Evolutionary conservation across 106 monocot genomes (phyloP).

Genomic region (Cymbidium sinense): DNA sequence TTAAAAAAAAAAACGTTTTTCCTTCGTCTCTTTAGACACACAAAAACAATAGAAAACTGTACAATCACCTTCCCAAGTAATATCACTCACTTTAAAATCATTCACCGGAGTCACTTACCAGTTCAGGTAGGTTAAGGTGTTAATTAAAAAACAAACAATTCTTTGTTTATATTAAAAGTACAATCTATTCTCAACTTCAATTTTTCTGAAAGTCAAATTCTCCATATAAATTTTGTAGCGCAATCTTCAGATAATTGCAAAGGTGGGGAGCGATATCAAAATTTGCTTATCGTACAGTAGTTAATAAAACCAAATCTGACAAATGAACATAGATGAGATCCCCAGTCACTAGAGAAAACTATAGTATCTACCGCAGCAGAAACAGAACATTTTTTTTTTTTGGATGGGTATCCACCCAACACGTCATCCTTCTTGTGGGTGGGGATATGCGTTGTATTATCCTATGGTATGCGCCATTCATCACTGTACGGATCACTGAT

Average conservation of each 20-base stretch:
- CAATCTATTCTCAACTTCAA: background rate
- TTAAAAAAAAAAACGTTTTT: background rate
- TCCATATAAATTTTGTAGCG: background rate
- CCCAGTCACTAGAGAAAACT: too few relatives aligned
- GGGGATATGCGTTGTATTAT: too few relatives aligned
- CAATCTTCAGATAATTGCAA: too few relatives aligned
- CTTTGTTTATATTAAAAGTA: background rate
- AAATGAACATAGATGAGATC: background rate
- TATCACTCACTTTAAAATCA: background rate
- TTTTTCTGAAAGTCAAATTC: background rate
- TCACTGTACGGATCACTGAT: too few relatives aligned
- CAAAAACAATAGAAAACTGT: background rate
- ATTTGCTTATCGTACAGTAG: too few relatives aligned
- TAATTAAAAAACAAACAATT: background rate
- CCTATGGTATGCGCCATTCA: too few relatives aligned
- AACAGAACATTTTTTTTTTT: conserved; percentile 1
- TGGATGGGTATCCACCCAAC: too few relatives aligned
- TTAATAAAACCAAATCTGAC: background rate
- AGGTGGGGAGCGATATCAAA: too few relatives aligned
- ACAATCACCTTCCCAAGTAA: background rate
- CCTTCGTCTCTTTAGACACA: background rate
- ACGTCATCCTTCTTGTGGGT: too few relatives aligned
- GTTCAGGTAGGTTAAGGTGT: background rate
- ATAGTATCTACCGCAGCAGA: background rate
- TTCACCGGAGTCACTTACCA: background rate